These are phyloP conservation scores for Rhodocollybia butyracea DNA, from an alignment of 768 basidiomycete genomes.

Conservation along the genomic window DNA sequence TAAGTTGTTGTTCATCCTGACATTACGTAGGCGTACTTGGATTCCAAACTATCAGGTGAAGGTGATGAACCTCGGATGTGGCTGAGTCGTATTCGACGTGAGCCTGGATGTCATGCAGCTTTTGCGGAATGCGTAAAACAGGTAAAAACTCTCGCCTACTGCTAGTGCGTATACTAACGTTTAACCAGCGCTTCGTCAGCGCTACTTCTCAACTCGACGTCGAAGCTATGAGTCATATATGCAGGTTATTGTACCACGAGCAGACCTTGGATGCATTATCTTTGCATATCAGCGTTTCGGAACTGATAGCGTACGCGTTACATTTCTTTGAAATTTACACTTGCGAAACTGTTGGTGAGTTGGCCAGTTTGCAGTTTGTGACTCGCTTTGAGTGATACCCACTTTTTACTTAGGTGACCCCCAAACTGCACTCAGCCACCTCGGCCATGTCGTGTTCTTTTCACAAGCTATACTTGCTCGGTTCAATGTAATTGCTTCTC, in stretches of 20 bases:
- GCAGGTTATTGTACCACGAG: conserved; percentile 61
- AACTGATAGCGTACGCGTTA: conserved; percentile 62
- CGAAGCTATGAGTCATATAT: conserved; percentile 68
- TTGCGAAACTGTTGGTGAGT: conserved; percentile 76
- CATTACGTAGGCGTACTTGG: conserved; percentile 47
- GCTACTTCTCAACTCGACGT: conserved; percentile 55
- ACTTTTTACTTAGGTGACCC: conserved; percentile 59
- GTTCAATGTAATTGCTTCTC: conserved; percentile 48
- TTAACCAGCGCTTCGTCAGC: conserved; percentile 55
- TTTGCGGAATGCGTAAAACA: conserved; percentile 58
- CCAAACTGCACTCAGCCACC: conserved; percentile 73
- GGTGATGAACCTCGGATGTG: conserved; percentile 34
- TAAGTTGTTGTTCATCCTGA: conserved; percentile 12
- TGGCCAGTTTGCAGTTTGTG: conserved; percentile 6
- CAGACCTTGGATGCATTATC: conserved; percentile 64
- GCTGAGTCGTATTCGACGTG: conserved; percentile 48
- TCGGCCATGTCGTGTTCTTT: conserved; percentile 79
- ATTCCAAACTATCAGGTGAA: conserved; percentile 56
- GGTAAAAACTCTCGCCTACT: conserved; percentile 30
- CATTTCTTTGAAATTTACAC: conserved; percentile 69
- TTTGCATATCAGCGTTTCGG: conserved; percentile 60
- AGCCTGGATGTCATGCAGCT: conserved; percentile 51
- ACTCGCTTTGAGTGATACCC: neutral
- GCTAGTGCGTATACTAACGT: neutral
- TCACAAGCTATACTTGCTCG: conserved; percentile 61